Conservation (phyloP, 2,329 filamentous ascomycete genomes). For the Xylariales sp. region DNA sequence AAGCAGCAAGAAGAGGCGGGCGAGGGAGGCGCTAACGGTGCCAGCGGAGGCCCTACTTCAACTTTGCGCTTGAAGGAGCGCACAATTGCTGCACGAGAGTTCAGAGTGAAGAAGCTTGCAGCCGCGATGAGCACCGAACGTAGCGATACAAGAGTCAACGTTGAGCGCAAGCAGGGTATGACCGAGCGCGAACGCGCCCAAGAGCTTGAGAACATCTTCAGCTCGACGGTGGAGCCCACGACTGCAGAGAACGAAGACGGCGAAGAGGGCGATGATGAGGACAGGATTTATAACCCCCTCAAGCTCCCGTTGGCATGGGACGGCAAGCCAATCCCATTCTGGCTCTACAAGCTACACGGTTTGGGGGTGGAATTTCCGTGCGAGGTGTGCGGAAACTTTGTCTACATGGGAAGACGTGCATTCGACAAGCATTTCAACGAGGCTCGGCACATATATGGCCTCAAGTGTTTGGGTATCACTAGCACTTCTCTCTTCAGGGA, state of each 20-base stretch:
- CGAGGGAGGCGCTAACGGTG: constrained; percentile 20
- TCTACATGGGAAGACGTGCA: constrained; percentile 95
- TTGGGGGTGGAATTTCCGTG: constrained; percentile 92
- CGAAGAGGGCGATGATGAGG: constrained; percentile 72
- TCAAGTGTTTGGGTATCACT: constrained; percentile 91
- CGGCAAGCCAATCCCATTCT: constrained; percentile 97
- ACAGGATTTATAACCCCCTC: constrained; percentile 93
- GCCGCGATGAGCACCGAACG: constrained; percentile 82
- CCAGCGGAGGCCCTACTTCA: constrained; percentile 25
- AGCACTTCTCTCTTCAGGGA: constrained; percentile 90
- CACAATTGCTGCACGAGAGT: constrained; percentile 85
- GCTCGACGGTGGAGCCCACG: constrained; percentile 38
- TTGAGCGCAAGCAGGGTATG: constrained; percentile 96
- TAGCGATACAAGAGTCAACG: constrained; percentile 85
- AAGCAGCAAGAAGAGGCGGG: constrained; percentile 37
- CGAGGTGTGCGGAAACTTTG: constrained; percentile 96
- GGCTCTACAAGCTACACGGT: constrained; percentile 96
- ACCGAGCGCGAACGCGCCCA: constrained; percentile 93
- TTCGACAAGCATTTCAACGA: constrained; percentile 99
- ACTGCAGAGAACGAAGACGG: constrained; percentile 50
- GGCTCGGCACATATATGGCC: constrained; percentile 83
- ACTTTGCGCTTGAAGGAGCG: constrained; percentile 73
- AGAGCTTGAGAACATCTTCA: constrained; percentile 83
- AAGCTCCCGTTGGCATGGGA: constrained; percentile 97
- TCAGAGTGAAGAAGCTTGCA: constrained; percentile 74